Evolutionary conservation across 805 yeast species (phyloP).

Genomic region (Cyberlindnera japonica): DNA sequence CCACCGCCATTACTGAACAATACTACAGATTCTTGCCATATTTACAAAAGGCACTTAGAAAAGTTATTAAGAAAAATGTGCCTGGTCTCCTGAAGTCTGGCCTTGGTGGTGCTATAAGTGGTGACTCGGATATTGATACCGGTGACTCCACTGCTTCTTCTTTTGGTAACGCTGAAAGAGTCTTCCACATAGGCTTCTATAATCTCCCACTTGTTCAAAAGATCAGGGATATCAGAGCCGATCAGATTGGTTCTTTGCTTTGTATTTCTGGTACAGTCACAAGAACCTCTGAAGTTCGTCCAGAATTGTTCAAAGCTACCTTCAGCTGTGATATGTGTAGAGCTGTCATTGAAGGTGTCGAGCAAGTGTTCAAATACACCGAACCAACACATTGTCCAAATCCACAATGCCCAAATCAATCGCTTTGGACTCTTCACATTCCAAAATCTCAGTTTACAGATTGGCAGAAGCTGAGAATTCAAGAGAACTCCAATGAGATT

Average conservation of each 20-base stretch:
- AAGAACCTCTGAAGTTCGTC: constrained; percentile 93
- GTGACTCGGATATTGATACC: constrained; percentile 26
- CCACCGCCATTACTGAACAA: constrained; percentile 85
- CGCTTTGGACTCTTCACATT: constrained; percentile 80
- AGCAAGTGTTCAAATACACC: constrained; percentile 88
- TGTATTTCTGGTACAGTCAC: constrained; percentile 93
- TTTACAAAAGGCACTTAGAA: constrained; percentile 67
- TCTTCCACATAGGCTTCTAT: constrained; percentile 87
- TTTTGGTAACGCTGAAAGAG: constrained; percentile 54
- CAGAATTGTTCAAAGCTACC: constrained; percentile 82
- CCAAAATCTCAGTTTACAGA: constrained; percentile 84
- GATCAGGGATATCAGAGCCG: constrained; percentile 87
- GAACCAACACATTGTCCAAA: constrained; percentile 92
- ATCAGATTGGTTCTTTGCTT: constrained; percentile 79
- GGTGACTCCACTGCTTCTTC: constrained; percentile 36
- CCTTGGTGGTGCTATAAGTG: constrained; percentile 23
- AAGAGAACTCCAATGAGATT: constrained; percentile 93
- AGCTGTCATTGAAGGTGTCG: constrained; percentile 82
- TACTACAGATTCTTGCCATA: constrained; percentile 91
- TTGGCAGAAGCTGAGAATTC: constrained; percentile 95
- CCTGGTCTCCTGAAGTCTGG: constrained; percentile 61
- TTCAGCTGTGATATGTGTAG: constrained; percentile 89
- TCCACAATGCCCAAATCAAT: constrained; percentile 82
- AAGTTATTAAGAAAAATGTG: constrained; percentile 67
- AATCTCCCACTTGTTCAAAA: constrained; percentile 79